Evolutionary conservation across 225 moss, liverwort and hornwort genomes (phyloP), one percentile per base, ranked within the genome.

Genomic region (Lunularia cruciata): DNA sequence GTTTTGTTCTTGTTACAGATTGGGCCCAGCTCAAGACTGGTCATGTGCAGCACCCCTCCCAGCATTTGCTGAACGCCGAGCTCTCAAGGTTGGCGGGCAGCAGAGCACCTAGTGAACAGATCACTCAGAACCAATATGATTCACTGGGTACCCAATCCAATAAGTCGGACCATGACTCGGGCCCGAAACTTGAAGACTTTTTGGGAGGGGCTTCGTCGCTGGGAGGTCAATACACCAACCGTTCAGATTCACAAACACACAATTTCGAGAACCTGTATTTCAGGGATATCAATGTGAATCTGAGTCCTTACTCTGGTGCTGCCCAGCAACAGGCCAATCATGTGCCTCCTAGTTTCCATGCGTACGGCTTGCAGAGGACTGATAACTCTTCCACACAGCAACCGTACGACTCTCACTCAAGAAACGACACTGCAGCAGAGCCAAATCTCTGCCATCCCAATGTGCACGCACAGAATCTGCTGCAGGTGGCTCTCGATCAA

Each of bases 181-280:
- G 90, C 61, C 96, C 96, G 60, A 98, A 98, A 75, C 92, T 98
- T 60, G 96, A 98, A 70, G 92, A 98, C 78, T 98, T 98, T 65
- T 77, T 98, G 48, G 96, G 96, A 34, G 96, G 96, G 14, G 92
- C 95, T 4, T 77, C 95, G 46, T 72, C 82, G 46, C 78, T 98
- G 60, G 92, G 96, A 35, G 96, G 96, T 4, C 96, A 93, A 60
- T 98, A 92, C 78, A 87, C 87, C 23, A 89, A 83, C 74, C 89
- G 90, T 22, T 86, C 84, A 85, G 75, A 83, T 89, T 54, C 95
- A 78, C 79, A 77, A 58, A 43, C 86, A 70, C 88, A 69, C 86
- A 83, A 83, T 69, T 77, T 71, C 47, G 78, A 83, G 12, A 78
- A 75, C 52, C 48, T 78, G 56, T 80, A 80, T 60, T 78, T 80